These are phyloP conservation scores for Ceratobasidium sp. DNA, from an alignment of 1,284 basidiomycete genomes.

Conservation along the genomic window DNA sequence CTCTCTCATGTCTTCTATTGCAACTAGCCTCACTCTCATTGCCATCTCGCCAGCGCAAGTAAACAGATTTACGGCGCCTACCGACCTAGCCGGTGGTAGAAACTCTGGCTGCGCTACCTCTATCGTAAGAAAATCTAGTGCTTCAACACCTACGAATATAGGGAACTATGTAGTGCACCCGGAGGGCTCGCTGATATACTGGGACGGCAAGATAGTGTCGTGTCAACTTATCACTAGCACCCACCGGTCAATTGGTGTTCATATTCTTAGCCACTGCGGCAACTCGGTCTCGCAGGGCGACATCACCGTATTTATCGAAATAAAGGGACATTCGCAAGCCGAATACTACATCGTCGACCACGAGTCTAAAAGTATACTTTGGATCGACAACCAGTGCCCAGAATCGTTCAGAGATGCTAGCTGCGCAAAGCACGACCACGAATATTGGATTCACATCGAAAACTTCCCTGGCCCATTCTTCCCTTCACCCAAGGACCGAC, in stretches of 20 bases:
- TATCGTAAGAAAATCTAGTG: no score
- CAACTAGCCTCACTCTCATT: not conserved
- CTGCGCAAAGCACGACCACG: slow-evolving; percentile 29
- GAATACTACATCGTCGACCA: slow-evolving; percentile 33
- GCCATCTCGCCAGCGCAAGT: no score
- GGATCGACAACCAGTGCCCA: slow-evolving; percentile 2
- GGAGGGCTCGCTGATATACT: slow-evolving; percentile 31
- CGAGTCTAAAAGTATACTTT: slow-evolving; percentile 21
- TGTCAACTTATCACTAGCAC: slow-evolving; percentile 12
- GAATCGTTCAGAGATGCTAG: slow-evolving; percentile 18
- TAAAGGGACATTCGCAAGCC: not conserved
- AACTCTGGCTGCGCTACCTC: no score
- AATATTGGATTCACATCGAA: slow-evolving; percentile 43
- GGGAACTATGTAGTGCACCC: slow-evolving; percentile 9
- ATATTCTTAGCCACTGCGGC: slow-evolving; percentile 12
- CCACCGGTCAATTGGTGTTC: not conserved
- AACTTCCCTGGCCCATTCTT: slow-evolving; percentile 37
- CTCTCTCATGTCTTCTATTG: no score
- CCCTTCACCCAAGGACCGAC: slow-evolving; percentile 17
- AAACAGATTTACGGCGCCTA: no score
- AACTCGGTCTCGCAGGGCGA: not conserved
- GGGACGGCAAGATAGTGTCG: slow-evolving; percentile 17
- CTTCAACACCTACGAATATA: no score
- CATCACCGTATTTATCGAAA: slow-evolving; percentile 26
- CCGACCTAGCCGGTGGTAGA: no score